Percentiles rank a stretch among this genome's conserved stretches.
Conservation (phyloP, 345 rosid genomes). For the Gynandropsis gynandra region DNA sequence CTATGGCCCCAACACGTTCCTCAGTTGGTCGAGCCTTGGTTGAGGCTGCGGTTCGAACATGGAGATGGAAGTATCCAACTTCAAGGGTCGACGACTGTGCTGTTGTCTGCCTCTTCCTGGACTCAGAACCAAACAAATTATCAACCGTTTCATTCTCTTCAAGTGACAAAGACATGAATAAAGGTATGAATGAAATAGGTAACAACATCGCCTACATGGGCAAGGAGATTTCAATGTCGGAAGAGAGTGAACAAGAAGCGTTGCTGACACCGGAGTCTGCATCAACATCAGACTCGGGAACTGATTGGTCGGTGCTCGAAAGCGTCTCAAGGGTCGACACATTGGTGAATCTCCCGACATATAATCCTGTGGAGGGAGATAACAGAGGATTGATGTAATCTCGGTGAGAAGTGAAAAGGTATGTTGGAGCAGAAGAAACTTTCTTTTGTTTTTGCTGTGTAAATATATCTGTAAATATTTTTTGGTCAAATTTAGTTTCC, state of each 20-base stretch:
- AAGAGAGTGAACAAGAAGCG: slow-evolving; percentile 28
- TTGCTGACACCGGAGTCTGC: slow-evolving; percentile 23
- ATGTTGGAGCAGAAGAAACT: no score
- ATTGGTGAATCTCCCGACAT: slow-evolving; percentile 50
- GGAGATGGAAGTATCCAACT: slow-evolving; percentile 90
- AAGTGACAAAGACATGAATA: slow-evolving; percentile 13
- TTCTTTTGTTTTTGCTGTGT: no score
- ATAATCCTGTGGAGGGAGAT: no score
- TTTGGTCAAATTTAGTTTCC: no score
- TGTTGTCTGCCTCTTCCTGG: slow-evolving; percentile 86
- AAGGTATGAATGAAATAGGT: background rate
- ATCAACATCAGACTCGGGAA: slow-evolving; percentile 25
- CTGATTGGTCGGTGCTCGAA: slow-evolving; percentile 72
- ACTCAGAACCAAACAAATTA: slow-evolving; percentile 31
- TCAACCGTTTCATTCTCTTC: slow-evolving; percentile 40
- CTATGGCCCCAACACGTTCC: slow-evolving; percentile 59
- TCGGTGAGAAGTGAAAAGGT: slow-evolving; percentile 33
- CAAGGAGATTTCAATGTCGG: slow-evolving; percentile 36
- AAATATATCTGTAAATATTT: no score
- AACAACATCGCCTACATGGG: no score
- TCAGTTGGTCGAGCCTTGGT: slow-evolving; percentile 74
- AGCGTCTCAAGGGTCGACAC: slow-evolving; percentile 73
- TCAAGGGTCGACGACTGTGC: slow-evolving; percentile 97
- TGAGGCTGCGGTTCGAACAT: slow-evolving; percentile 71
- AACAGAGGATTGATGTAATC: no score